A percentile compares a stretch with the other conserved stretches of the same genome.
Conservation (phyloP, 1,284 basidiomycete species). For the Cryptococcus sp. region DNA sequence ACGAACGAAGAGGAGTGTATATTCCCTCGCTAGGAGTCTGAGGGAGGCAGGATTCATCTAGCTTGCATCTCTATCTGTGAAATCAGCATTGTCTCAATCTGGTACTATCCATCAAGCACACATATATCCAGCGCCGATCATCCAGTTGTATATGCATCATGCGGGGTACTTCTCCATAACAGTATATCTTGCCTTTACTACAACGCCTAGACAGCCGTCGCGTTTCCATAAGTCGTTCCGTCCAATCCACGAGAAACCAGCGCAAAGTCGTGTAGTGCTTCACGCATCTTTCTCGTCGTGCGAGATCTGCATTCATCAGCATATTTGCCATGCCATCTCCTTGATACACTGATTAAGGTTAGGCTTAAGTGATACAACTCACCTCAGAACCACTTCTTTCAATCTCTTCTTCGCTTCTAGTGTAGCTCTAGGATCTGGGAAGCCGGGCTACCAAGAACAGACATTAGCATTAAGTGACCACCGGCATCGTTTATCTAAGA, state of each 20-base stretch:
- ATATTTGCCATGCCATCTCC: not conserved
- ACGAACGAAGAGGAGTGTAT: conserved; percentile 16
- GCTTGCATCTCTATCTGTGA: not conserved
- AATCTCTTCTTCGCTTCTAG: conserved; percentile 73
- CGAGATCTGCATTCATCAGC: conserved; percentile 32
- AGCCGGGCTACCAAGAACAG: conserved; percentile 30
- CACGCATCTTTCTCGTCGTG: conserved; percentile 51
- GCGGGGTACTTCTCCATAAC: not conserved
- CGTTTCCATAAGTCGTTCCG: conserved; percentile 52
- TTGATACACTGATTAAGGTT: no score
- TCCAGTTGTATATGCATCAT: not conserved
- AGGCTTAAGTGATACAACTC: conserved; percentile 8
- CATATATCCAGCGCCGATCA: no score
- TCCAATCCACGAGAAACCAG: conserved; percentile 51
- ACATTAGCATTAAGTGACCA: no score
- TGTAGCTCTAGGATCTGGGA: conserved; percentile 51
- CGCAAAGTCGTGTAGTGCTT: conserved; percentile 55
- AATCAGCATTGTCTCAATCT: not conserved
- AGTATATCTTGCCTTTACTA: not conserved
- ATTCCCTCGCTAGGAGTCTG: conserved; percentile 9
- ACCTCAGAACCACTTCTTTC: conserved; percentile 72
- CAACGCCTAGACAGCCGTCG: conserved; percentile 35
- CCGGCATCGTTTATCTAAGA: no score
- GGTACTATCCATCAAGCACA: not conserved
- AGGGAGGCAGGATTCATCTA: conserved; percentile 25